A percentile compares a stretch with the other conserved stretches of the same genome.
phyloP scores from a whole-genome alignment of 2,329 filamentous ascomycete genomes.

The Chaetomium sp. region DNA sequence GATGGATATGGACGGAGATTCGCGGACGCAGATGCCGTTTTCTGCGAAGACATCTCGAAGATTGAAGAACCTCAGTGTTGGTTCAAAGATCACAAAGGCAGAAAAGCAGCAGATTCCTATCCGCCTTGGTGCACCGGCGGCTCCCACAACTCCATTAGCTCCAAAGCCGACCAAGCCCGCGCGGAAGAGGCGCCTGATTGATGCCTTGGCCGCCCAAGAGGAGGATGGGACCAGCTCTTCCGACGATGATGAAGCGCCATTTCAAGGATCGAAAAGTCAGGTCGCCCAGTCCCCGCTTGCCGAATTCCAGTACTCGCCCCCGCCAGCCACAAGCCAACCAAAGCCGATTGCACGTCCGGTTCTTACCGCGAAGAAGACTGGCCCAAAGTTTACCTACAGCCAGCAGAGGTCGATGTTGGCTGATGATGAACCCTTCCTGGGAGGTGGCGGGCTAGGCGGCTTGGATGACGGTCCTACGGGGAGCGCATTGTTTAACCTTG shows the following conservation, averaged over 20 bases:
- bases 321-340: constrained; percentile 18
- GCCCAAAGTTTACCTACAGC: constrained; percentile 35
- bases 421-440: constrained; percentile 24
- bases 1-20: constrained; percentile 15
- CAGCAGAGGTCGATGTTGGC: constrained; percentile 32
- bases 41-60: constrained; percentile 22
- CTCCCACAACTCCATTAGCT: constrained; percentile 2
- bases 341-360: constrained; percentile 21
- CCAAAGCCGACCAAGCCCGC: too few species aligned
- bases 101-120: constrained; percentile 23
- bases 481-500: constrained; percentile 22
- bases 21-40: constrained; percentile 14
- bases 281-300: constrained; percentile 3
- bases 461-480: constrained; percentile 16
- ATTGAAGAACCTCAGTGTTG: constrained; percentile 21
- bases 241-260: constrained; percentile 23
- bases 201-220: constrained; percentile 36
- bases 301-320: constrained; percentile 17
- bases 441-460: constrained; percentile 18
- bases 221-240: constrained; percentile 30
- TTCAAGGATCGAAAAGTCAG: constrained; percentile 10
- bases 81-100: constrained; percentile 3
- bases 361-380: constrained; percentile 26
- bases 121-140: constrained; percentile 16
- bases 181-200: constrained; percentile 34